Evolutionary conservation across 2,329 filamentous ascomycete species (phyloP).

Genomic region (Sphaceloma murrayae): DNA sequence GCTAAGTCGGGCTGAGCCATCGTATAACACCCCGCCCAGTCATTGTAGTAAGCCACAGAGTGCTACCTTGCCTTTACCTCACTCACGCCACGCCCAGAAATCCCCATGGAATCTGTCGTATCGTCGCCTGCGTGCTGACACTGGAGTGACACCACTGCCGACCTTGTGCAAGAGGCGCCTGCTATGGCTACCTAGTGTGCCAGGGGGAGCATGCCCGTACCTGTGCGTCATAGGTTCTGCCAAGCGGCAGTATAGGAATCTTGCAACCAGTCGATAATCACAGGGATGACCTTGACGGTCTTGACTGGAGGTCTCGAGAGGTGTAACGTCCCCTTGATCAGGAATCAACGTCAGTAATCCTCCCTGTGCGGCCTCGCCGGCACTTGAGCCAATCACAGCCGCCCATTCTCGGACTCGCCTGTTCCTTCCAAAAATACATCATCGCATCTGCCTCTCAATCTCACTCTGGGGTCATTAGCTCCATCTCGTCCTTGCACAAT

Average conservation of each 20-base stretch:
- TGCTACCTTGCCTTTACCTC: slow-evolving; percentile 2
- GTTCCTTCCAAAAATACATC: slow-evolving; percentile 3
- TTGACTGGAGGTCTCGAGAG: too few species aligned
- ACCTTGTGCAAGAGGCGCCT: too few species aligned
- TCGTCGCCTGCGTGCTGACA: background rate
- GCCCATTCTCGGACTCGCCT: background rate
- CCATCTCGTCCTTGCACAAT: background rate
- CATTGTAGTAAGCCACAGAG: slow-evolving; percentile 4
- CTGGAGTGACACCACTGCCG: too few species aligned
- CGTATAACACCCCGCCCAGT: slow-evolving; percentile 9
- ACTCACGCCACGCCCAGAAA: slow-evolving; percentile 3
- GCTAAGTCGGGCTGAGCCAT: slow-evolving; percentile 5
- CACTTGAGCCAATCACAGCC: slow-evolving; percentile 1
- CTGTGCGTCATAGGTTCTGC: too few species aligned
- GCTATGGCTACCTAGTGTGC: too few species aligned
- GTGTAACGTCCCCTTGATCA: too few species aligned
- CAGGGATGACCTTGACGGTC: too few species aligned
- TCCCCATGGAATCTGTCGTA: background rate
- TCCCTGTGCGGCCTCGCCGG: too few species aligned
- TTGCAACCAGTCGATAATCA: too few species aligned
- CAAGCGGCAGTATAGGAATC: too few species aligned
- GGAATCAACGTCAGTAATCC: too few species aligned
- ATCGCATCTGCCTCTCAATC: background rate
- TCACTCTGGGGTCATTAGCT: background rate
- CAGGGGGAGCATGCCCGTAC: too few species aligned